These are phyloP conservation scores for Metschnikowia drakensbergensis DNA, from an alignment of 805 yeast genomes.

Conservation along the genomic window DNA sequence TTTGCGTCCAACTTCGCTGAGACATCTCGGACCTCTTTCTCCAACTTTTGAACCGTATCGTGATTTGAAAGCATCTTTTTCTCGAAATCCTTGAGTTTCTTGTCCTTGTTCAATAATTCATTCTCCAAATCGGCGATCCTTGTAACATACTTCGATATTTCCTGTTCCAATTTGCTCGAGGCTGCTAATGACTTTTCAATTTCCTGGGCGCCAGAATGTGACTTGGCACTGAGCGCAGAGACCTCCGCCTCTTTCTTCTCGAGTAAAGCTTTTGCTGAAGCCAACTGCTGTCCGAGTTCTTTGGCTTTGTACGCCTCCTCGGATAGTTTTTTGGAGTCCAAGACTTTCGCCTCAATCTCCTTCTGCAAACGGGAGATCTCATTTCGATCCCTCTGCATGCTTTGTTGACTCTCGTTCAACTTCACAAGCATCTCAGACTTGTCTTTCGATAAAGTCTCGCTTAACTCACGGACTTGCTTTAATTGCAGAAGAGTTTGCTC, in stretches of 20 bases:
- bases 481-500: conserved; percentile 27
- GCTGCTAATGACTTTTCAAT: background rate
- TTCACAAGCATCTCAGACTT: conserved; percentile 22
- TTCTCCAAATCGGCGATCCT: background rate
- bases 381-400: background rate
- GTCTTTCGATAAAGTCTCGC: conserved; percentile 30
- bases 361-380: conserved; percentile 2
- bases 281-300: background rate
- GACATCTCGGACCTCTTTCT: background rate
- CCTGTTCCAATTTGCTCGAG: background rate
- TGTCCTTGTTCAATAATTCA: background rate
- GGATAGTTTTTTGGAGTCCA: conserved; percentile 16
- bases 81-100: background rate
- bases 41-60: background rate
- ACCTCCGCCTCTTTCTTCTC: conserved; percentile 1
- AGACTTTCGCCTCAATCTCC: conserved; percentile 17
- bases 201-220: background rate
- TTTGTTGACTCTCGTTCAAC: conserved; percentile 22
- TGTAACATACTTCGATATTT: background rate
- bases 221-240: background rate
- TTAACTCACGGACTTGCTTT: conserved; percentile 27
- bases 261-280: background rate
- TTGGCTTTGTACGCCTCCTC: background rate
- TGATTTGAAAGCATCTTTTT: background rate
- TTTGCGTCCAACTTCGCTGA: background rate